Conservation (phyloP, 75 land plant species). For the Sequoia sempervirens region DNA sequence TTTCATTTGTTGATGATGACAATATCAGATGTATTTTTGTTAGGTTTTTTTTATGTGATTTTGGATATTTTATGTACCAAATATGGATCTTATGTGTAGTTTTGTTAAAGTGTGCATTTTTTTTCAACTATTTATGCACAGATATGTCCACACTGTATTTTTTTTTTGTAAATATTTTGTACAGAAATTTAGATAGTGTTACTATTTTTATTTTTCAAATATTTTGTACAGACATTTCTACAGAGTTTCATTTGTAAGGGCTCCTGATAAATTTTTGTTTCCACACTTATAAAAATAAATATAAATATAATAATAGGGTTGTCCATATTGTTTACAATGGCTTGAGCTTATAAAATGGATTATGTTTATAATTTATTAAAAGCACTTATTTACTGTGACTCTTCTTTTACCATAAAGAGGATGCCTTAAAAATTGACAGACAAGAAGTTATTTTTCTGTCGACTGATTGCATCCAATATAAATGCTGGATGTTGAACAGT, state of each 20-base stretch:
- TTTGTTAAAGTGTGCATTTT: background rate
- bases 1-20: too few relatives aligned
- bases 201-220: background rate
- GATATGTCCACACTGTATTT: background rate
- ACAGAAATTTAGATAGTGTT: too few relatives aligned
- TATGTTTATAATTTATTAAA: background rate
- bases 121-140: background rate
- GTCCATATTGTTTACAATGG: background rate
- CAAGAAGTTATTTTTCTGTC: background rate
- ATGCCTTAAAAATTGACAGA: constrained; percentile 7
- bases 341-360: background rate
- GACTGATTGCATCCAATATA: constrained; percentile 10
- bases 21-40: too few relatives aligned
- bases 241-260: background rate
- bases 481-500: constrained; percentile 19
- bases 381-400: background rate
- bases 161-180: too few relatives aligned
- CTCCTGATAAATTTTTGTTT: background rate
- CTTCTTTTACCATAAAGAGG: background rate
- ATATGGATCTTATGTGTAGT: background rate
- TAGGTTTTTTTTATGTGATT: too few relatives aligned
- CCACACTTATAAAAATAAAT: background rate
- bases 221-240: background rate
- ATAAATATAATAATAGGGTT: background rate
- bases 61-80: background rate